Evolutionary conservation across 371 early-diverging fungal species (phyloP), one percentile per base, ranked within the genome.

Genomic region (Apophysomyces sp.): DNA sequence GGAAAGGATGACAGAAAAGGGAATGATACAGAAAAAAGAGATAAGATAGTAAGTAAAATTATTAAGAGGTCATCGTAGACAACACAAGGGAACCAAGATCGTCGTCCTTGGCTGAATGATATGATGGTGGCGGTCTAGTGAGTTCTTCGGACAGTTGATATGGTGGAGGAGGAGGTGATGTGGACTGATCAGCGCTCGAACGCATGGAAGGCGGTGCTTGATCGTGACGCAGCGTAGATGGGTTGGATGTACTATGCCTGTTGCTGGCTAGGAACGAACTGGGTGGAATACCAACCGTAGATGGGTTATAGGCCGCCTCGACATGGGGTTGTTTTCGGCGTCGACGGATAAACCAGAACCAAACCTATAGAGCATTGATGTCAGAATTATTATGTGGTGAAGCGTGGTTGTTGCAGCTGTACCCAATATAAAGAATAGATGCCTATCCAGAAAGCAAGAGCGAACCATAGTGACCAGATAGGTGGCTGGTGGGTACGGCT

Each of bases 371-470:
- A n/a, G n/a, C n/a, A n/a, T n/a, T n/a, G n/a, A n/a, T n/a, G n/a
- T n/a, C n/a, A n/a, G n/a, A n/a, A n/a, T n/a, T n/a, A n/a, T n/a
- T n/a, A n/a, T n/a, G n/a, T n/a, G n/a, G n/a, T n/a, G n/a, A n/a
- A n/a, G n/a, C n/a, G n/a, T n/a, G n/a, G 16, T 24, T 40, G 2
- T 18, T 21, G 26, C 5, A 21, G 13, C 40, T 32, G 12, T 63
- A 65, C 65, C 65, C 65, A 65, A 31, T 65, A 65, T 12, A 51
- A 24, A 27, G 44, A 41, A 56, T 65, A 65, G 26, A 65, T 55
- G 5, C 34, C 55, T 4, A 55, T 16, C 49, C 53, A 65, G 16
- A 56, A 44, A 32, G 55, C 53, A n/a, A 65, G 39, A 11, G 60
- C 49, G 2, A 65, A 12, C 9, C 55, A 37, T 13, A 65, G 24